Evolutionary conservation across 805 yeast species (phyloP), one percentile per base, ranked within the genome.

Genomic region (Lipomyces spencermartinsiae): DNA sequence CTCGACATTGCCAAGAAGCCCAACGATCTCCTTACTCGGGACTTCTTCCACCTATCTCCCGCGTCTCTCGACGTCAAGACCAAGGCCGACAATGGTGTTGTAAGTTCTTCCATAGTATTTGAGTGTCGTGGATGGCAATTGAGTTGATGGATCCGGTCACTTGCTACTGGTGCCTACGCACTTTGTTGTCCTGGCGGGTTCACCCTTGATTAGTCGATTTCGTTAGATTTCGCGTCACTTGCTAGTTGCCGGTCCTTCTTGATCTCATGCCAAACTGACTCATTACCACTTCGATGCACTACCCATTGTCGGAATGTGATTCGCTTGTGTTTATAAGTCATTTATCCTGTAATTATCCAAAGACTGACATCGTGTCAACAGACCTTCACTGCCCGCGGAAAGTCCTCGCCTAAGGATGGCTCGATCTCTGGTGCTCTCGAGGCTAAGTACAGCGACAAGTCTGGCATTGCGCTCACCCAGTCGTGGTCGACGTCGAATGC

Each of bases 401-500:
- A 92, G 84, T 85, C 89, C 73, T 85, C 89, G 77, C 86, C 87
- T 77, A 87, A 87, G 83, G 91, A 88, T 78, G 89, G 90, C 79
- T 83, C 96, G 75, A 87, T 95, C 75, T 88, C 93, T 71, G 97
- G 97, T 75, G 87, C 90, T 78, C 83, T 95, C 68, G 98, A 95
- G 83, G 91, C 96, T 76, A 92, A 91, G 85, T 91, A 89, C 85
- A 83, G 91, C 71, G 99, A 95, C 87, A 86, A 93, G 71, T 84
- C 95, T 71, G 98, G 98, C 73, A 85, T 95, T 78, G 88, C 97
- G 73, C 84, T 95, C 78, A 93, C 97, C 75, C 98, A 95, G 86
- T 97, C 97, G 79, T 93, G 98, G 97, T 89, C 93, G 84, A 92
- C 97, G 76, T 89, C 96, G 81, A 94, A 94, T 82, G 86, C 90